Evolutionary conservation across 2,329 filamentous ascomycete species (phyloP).

Genomic region (Scedosporium minutisporum): DNA sequence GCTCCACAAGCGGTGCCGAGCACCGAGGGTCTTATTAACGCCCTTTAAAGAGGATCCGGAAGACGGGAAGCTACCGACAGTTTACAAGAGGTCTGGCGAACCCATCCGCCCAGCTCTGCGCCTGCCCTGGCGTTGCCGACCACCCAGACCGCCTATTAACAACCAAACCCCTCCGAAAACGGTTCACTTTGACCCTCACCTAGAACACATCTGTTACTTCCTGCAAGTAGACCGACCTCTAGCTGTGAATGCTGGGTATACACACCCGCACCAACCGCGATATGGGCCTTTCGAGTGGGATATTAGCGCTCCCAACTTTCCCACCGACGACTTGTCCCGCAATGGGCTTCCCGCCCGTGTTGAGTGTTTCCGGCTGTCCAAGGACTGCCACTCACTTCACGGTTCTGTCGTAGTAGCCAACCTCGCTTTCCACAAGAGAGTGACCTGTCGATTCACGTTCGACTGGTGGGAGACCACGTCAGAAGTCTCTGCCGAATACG

Average conservation of each 20-base stretch:
- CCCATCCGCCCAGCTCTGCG: slow-evolving; percentile 86
- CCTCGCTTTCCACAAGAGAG: slow-evolving; percentile 76
- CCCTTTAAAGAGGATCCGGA: slow-evolving; percentile 55
- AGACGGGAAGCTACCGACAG: slow-evolving; percentile 75
- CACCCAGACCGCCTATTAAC: slow-evolving; percentile 94
- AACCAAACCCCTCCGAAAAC: slow-evolving; percentile 93
- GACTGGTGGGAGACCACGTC: slow-evolving; percentile 99
- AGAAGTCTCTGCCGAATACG: slow-evolving; percentile 83
- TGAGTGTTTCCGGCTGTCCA: slow-evolving; percentile 78
- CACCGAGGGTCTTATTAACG: slow-evolving; percentile 39
- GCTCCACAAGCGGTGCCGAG: slow-evolving; percentile 39
- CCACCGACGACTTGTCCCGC: slow-evolving; percentile 47
- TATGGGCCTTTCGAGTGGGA: slow-evolving; percentile 70
- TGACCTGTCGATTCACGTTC: slow-evolving; percentile 85
- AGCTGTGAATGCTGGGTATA: slow-evolving; percentile 80
- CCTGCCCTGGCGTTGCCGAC: slow-evolving; percentile 66
- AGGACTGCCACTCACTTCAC: slow-evolving; percentile 76
- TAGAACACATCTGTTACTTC: slow-evolving; percentile 94
- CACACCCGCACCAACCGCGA: slow-evolving; percentile 14
- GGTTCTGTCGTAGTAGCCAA: slow-evolving; percentile 82
- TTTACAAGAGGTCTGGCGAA: slow-evolving; percentile 97
- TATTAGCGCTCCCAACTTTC: slow-evolving; percentile 76
- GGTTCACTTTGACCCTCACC: slow-evolving; percentile 95
- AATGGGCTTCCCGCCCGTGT: slow-evolving; percentile 62
- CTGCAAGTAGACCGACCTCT: slow-evolving; percentile 86